These are phyloP conservation scores for Parachaetomium inaequale DNA, from an alignment of 495 filamentous ascomycete genomes.

Conservation along the genomic window DNA sequence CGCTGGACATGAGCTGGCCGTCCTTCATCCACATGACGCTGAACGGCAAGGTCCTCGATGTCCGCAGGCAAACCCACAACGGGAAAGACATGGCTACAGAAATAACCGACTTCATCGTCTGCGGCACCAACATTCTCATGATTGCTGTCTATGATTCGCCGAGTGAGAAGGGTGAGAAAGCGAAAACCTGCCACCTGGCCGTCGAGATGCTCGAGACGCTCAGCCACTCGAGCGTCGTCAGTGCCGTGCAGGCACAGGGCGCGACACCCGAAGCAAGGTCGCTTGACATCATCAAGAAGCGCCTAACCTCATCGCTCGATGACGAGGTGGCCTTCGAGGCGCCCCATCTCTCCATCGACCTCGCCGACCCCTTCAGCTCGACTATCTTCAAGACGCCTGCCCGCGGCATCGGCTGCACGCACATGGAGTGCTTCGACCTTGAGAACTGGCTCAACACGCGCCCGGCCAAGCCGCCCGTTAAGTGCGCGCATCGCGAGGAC, in stretches of 20 bases:
- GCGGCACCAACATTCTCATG: slow-evolving; percentile 57
- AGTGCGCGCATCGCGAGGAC: slow-evolving; percentile 24
- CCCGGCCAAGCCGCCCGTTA: slow-evolving; percentile 40
- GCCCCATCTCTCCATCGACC: slow-evolving; percentile 62
- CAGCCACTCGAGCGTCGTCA: slow-evolving; percentile 48
- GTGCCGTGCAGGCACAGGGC: slow-evolving; percentile 34
- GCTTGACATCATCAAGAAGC: slow-evolving; percentile 48
- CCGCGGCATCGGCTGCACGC: slow-evolving; percentile 56
- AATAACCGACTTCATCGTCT: slow-evolving; percentile 53
- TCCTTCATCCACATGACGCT: slow-evolving; percentile 63
- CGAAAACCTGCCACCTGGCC: slow-evolving; percentile 50
- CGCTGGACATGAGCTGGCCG: slow-evolving; percentile 67
- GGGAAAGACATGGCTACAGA: slow-evolving; percentile 74
- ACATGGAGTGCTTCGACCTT: slow-evolving; percentile 86
- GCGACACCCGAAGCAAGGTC: slow-evolving; percentile 37
- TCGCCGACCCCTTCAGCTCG: slow-evolving; percentile 72
- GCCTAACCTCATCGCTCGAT: slow-evolving; percentile 38
- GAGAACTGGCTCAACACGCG: slow-evolving; percentile 71
- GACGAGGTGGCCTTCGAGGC: slow-evolving; percentile 68
- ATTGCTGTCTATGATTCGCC: slow-evolving; percentile 47
- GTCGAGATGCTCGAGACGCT: slow-evolving; percentile 60
- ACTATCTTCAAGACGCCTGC: slow-evolving; percentile 67
- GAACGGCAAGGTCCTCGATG: slow-evolving; percentile 56
- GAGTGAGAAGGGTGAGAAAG: slow-evolving; percentile 40
- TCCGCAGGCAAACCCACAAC: slow-evolving; percentile 62